Conservation (phyloP, 2,329 filamentous ascomycete genomes). For the Aspergillus fructus region DNA sequence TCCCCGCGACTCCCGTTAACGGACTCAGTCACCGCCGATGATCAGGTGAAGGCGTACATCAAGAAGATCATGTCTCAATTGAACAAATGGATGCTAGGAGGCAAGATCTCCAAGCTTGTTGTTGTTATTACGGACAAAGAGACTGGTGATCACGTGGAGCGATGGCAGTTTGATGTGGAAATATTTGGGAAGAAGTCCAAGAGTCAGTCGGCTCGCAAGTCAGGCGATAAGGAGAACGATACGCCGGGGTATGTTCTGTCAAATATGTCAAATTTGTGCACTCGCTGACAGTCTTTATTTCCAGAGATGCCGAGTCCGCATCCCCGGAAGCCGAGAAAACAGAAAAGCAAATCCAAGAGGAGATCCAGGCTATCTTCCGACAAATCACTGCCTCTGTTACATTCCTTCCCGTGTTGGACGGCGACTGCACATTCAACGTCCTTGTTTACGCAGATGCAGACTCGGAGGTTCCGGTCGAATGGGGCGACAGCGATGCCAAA, state of each 20-base stretch:
- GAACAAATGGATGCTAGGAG: conserved; percentile 94
- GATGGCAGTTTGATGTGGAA: conserved; percentile 95
- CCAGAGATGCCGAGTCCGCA: conserved; percentile 30
- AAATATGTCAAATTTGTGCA: not conserved
- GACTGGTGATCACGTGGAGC: conserved; percentile 90
- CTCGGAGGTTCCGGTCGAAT: conserved; percentile 94
- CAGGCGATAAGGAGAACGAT: conserved; percentile 69
- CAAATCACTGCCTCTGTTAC: conserved; percentile 98
- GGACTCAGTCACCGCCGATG: conserved; percentile 77
- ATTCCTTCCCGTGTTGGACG: conserved; percentile 88
- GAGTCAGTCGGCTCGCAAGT: conserved; percentile 49
- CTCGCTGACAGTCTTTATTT: conserved; percentile 5
- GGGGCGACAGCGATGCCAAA: conserved; percentile 97
- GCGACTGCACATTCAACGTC: conserved; percentile 98
- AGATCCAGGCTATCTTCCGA: conserved; percentile 94
- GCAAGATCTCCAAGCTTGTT: conserved; percentile 96
- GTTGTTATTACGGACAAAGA: conserved; percentile 97
- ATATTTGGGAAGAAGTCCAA: conserved; percentile 55
- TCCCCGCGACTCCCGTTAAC: conserved; percentile 15
- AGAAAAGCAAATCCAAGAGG: conserved; percentile 88
- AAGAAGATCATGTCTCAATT: conserved; percentile 99
- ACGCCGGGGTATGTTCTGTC: conserved; percentile 49
- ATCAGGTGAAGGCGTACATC: conserved; percentile 98
- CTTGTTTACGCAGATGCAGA: conserved; percentile 96
- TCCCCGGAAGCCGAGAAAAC: conserved; percentile 66